Conservation (phyloP, 352 stramenopile species). For the Phytophthora boehmeriae region DNA sequence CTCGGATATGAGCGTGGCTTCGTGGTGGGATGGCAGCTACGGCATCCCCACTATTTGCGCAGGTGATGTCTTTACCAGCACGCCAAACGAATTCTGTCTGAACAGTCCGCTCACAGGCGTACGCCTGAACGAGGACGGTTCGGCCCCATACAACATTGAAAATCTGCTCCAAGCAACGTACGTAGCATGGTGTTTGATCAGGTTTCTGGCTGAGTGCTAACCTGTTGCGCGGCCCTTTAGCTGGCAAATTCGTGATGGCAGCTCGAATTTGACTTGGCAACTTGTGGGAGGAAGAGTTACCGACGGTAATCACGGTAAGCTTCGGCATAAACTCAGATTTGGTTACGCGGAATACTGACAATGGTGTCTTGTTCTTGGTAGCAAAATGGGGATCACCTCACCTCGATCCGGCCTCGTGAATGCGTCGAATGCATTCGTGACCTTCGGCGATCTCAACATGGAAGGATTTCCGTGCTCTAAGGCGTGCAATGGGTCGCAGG, state of each 20-base stretch:
- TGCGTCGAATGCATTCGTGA: constrained; percentile 38
- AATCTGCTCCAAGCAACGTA: constrained; percentile 75
- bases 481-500: constrained; percentile 73
- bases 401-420: constrained; percentile 34
- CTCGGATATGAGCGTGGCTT: constrained; percentile 77
- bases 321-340: background rate
- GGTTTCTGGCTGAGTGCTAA: background rate
- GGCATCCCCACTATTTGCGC: constrained; percentile 80
- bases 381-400: constrained; percentile 72
- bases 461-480: constrained; percentile 82
- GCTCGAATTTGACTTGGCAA: constrained; percentile 60
- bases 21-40: constrained; percentile 79
- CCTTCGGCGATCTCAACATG: constrained; percentile 84
- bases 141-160: constrained; percentile 73
- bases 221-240: constrained; percentile 10
- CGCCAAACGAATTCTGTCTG: constrained; percentile 64
- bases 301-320: constrained; percentile 69
- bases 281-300: constrained; percentile 54
- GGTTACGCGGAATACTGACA: background rate
- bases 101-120: constrained; percentile 46
- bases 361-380: constrained; percentile 2
- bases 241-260: constrained; percentile 43
- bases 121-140: constrained; percentile 45
- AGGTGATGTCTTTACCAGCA: constrained; percentile 55
- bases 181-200: constrained; percentile 2